Evolutionary conservation across 2,329 filamentous ascomycete species (phyloP), one percentile per base, ranked within the genome.

Genomic region (Colletotrichum abscissum): DNA sequence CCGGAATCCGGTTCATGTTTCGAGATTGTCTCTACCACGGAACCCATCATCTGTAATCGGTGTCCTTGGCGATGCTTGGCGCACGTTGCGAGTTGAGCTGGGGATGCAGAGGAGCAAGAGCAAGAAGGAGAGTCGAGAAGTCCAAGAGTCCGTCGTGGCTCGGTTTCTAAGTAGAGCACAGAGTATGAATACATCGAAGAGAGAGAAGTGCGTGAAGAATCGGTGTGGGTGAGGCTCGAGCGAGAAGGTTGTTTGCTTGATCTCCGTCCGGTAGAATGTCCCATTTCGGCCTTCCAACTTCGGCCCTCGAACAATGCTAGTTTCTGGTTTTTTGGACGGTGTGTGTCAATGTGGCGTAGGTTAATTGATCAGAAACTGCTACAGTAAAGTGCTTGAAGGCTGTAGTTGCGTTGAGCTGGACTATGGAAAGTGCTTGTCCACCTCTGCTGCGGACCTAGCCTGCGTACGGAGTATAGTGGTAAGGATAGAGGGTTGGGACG

Each of bases 41-140:
- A 26, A 38, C 19, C 71, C 67, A 63, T 73, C 71, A 71, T 73
- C 71, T 71, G 60, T 62, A 70, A 22, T 73, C 71, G 66, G 42
- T 30, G 19, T 66, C 54, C 70, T 73, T 73, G 70, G 67, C 67
- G 60, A 30, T 57, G 54, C 70, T 73, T 73, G 71, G 67, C 67
- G 60, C 67, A 73, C 71, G 71, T 71, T 71, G 71, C 56, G 56
- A 73, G 55, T 68, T 69, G 64, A 63, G 58, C 63, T 28, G 69
- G 35, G 58, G 19, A 49, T 49, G 4, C 19, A 49, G 42, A 49
- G 42, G 19, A 22, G 19, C 16, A 49, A 22, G 42, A 49, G 7
- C 42, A 57, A 54, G 46, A 54, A 7, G 26, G 62, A 35, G 60
- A 68, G 66, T 22, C 55, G 16, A 26, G 35, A 26, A 22, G 16